A percentile compares a stretch with the other conserved stretches of the same genome.
Evolutionary conservation across 176 grass and related monocot genomes (phyloP).

Genomic region (Leersia perrieri): DNA sequence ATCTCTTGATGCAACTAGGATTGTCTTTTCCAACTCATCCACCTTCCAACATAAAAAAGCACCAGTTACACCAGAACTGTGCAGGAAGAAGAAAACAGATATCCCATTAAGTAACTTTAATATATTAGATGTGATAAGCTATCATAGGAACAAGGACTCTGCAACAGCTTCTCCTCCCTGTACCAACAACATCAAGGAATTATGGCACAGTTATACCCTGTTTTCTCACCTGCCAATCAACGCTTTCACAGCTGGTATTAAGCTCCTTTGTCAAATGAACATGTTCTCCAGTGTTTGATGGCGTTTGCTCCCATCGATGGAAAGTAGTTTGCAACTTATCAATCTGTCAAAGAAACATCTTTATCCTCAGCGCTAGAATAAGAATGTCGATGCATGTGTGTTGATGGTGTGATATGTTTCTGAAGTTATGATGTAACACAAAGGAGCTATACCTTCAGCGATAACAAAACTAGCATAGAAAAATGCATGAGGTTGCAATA

Average conservation of each 20-base stretch:
- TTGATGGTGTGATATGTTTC: background rate
- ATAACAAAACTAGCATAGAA: background rate
- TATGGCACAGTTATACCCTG: background rate
- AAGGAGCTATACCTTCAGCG: background rate
- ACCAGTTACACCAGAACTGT: background rate
- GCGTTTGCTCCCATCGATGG: constrained; percentile 66
- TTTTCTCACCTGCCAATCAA: constrained; percentile 79
- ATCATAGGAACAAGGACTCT: background rate
- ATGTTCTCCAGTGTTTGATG: constrained; percentile 84
- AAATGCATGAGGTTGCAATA: background rate
- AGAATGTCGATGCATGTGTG: background rate
- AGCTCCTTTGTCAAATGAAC: constrained; percentile 85
- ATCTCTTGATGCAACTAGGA: constrained; percentile 83
- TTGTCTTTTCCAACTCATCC: constrained; percentile 89
- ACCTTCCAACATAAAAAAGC: constrained; percentile 53
- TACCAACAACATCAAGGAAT: background rate
- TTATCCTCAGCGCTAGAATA: background rate
- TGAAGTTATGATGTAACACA: background rate
- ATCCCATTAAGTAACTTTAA: background rate
- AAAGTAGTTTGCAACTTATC: constrained; percentile 77
- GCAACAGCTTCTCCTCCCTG: background rate
- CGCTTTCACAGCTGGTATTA: constrained; percentile 78
- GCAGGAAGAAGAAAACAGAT: constrained; percentile 16
- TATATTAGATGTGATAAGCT: background rate
- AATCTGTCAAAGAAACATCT: constrained; percentile 45